phyloP scores from a whole-genome alignment of 106 monocot species.

The Apostasia ramifera region DNA sequence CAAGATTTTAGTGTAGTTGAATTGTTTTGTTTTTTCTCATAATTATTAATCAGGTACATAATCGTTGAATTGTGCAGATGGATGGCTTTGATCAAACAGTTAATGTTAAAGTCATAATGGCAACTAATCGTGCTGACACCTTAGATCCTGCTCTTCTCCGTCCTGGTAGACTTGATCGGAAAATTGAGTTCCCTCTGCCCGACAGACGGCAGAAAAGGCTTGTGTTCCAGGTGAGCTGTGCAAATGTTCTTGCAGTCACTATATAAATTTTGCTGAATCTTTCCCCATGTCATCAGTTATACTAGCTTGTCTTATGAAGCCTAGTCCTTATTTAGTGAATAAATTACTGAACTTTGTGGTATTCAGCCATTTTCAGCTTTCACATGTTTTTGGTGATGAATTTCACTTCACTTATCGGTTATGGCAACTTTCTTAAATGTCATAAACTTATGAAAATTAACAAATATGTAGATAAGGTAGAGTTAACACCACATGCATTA shows the following conservation, averaged over 20 bases:
- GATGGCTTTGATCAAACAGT: slow-evolving; percentile 98
- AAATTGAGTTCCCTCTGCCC: slow-evolving; percentile 96
- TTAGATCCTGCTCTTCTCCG: slow-evolving; percentile 94
- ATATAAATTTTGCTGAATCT: too few relatives aligned
- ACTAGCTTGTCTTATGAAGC: too few relatives aligned
- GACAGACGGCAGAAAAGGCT: slow-evolving; percentile 86
- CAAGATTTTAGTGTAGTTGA: neutral
- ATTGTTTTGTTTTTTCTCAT: neutral
- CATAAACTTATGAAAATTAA: too few relatives aligned
- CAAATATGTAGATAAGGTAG: too few relatives aligned
- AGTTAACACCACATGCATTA: too few relatives aligned
- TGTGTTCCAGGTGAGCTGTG: slow-evolving; percentile 70
- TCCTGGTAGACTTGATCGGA: slow-evolving; percentile 90
- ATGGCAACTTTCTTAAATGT: too few relatives aligned
- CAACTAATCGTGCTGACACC: slow-evolving; percentile 94
- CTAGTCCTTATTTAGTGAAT: too few relatives aligned
- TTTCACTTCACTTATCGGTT: too few relatives aligned
- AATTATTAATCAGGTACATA: neutral
- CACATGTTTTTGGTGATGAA: too few relatives aligned
- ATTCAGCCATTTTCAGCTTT: too few relatives aligned
- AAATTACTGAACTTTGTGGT: too few relatives aligned
- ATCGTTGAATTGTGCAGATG: slow-evolving; percentile 49
- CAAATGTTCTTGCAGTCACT: neutral
- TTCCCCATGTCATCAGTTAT: too few relatives aligned
- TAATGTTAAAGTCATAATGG: slow-evolving; percentile 99